Conservation (phyloP, 2,329 filamentous ascomycete genomes). For the Colletotrichum karsti region DNA sequence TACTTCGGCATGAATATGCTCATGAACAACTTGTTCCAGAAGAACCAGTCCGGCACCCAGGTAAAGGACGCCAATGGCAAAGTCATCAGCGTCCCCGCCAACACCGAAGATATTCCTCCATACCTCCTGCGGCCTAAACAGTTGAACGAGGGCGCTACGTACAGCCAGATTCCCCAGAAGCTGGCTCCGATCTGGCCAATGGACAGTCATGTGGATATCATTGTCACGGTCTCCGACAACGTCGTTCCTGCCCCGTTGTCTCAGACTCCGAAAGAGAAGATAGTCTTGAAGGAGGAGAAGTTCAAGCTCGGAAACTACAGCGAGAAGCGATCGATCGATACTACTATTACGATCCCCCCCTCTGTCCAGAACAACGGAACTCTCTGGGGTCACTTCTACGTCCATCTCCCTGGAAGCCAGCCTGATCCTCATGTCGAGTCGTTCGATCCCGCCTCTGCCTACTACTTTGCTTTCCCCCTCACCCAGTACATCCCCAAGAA, state of each 20-base stretch:
- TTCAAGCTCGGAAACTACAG: constrained; percentile 83
- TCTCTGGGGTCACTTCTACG: constrained; percentile 92
- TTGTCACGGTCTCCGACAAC: constrained; percentile 83
- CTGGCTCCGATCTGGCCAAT: constrained; percentile 90
- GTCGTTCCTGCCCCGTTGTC: constrained; percentile 74
- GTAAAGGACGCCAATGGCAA: constrained; percentile 62
- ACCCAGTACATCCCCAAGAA: constrained; percentile 94
- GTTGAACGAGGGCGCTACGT: constrained; percentile 68
- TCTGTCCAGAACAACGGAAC: constrained; percentile 91
- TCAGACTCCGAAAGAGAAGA: constrained; percentile 69
- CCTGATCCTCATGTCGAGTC: constrained; percentile 78
- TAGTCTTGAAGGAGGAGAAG: constrained; percentile 81
- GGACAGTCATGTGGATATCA: constrained; percentile 82
- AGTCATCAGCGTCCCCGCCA: constrained; percentile 60
- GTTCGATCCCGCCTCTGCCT: constrained; percentile 80
- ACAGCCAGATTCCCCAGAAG: constrained; percentile 71
- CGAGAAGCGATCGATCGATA: constrained; percentile 81
- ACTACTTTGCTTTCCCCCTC: constrained; percentile 84
- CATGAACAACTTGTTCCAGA: constrained; percentile 62
- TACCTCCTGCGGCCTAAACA: constrained; percentile 71
- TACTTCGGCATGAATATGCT: constrained; percentile 68
- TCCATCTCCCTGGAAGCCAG: constrained; percentile 78
- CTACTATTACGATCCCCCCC: constrained; percentile 78
- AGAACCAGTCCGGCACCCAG: constrained; percentile 55
- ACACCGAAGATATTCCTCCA: constrained; percentile 66